phyloP scores from a whole-genome alignment of 305 asterid species.

The Fraxinus nigra region DNA sequence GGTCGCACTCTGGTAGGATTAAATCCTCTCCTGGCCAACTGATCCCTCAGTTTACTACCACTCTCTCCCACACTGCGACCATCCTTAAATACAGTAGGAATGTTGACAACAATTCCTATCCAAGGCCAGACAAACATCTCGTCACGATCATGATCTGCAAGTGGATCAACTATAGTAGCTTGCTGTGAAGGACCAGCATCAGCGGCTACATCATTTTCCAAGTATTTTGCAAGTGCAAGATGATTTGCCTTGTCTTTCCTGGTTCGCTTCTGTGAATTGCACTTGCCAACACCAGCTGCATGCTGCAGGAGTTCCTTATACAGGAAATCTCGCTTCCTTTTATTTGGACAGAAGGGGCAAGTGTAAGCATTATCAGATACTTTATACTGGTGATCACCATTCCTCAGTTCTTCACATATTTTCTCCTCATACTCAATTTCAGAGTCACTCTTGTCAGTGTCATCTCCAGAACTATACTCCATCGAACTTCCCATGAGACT shows the following conservation, averaged over 20 bases:
- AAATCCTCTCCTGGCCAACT: slow-evolving; percentile 48
- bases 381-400: slow-evolving; percentile 52
- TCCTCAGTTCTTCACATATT: slow-evolving; percentile 49
- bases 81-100: slow-evolving; percentile 48
- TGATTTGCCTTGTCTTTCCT: slow-evolving; percentile 62
- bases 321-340: slow-evolving; percentile 43
- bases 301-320: slow-evolving; percentile 61
- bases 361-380: slow-evolving; percentile 44
- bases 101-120: slow-evolving; percentile 58
- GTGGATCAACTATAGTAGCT: slow-evolving; percentile 33
- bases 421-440: slow-evolving; percentile 43
- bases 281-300: slow-evolving; percentile 50
- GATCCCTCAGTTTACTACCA: slow-evolving; percentile 60
- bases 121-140: slow-evolving; percentile 88
- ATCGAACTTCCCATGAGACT: slow-evolving; percentile 41
- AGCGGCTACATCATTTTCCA: slow-evolving; percentile 41
- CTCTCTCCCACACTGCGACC: slow-evolving; percentile 58
- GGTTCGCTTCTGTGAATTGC: slow-evolving; percentile 52
- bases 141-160: slow-evolving; percentile 48
- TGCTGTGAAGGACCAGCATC: slow-evolving; percentile 39
- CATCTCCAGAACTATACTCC: slow-evolving; percentile 41
- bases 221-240: slow-evolving; percentile 56
- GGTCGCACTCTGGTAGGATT: slow-evolving; percentile 56
- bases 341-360: slow-evolving; percentile 72
- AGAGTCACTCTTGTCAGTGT: slow-evolving; percentile 42